A percentile compares a stretch with the other conserved stretches of the same genome.
Conservation (phyloP, 2,329 filamentous ascomycete species). For the Aspergillus costaricaensis region DNA sequence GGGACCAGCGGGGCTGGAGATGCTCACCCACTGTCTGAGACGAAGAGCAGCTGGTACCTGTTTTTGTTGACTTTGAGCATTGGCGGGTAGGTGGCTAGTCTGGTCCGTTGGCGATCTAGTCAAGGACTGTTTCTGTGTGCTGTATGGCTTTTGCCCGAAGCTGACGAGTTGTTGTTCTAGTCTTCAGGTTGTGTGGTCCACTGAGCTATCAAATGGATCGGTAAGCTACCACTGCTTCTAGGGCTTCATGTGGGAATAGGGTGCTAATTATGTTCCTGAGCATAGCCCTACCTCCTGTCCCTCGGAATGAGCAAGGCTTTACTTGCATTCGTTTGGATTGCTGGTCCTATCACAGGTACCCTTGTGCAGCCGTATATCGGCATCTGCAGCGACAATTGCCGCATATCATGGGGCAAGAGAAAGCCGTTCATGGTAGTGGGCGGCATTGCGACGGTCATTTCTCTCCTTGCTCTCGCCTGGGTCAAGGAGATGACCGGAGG, state of each 20-base stretch:
- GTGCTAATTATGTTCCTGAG: not conserved
- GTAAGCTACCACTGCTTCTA: slow-evolving; percentile 40
- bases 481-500: slow-evolving; percentile 70
- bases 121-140: not conserved
- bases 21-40: slow-evolving; percentile 53
- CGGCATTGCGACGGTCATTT: slow-evolving; percentile 64
- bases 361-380: slow-evolving; percentile 82
- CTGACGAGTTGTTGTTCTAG: slow-evolving; percentile 40
- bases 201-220: slow-evolving; percentile 90
- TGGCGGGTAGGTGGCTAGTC: slow-evolving; percentile 58
- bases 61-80: slow-evolving; percentile 83
- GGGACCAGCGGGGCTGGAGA: slow-evolving; percentile 36
- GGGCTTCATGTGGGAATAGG: not conserved
- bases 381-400: slow-evolving; percentile 77
- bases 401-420: slow-evolving; percentile 72
- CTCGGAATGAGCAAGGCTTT: slow-evolving; percentile 80
- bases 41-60: slow-evolving; percentile 81
- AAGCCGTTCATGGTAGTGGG: slow-evolving; percentile 80
- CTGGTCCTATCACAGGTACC: slow-evolving; percentile 74
- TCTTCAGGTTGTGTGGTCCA: slow-evolving; percentile 92
- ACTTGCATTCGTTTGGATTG: slow-evolving; percentile 83
- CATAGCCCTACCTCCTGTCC: slow-evolving; percentile 71
- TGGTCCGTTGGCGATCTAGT: not conserved
- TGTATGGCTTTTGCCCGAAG: not conserved
- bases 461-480: slow-evolving; percentile 72